A percentile compares a stretch with the other conserved stretches of the same genome.
Conservation (phyloP, 805 yeast species). For the Schwanniomyces pseudopolymorphus region DNA sequence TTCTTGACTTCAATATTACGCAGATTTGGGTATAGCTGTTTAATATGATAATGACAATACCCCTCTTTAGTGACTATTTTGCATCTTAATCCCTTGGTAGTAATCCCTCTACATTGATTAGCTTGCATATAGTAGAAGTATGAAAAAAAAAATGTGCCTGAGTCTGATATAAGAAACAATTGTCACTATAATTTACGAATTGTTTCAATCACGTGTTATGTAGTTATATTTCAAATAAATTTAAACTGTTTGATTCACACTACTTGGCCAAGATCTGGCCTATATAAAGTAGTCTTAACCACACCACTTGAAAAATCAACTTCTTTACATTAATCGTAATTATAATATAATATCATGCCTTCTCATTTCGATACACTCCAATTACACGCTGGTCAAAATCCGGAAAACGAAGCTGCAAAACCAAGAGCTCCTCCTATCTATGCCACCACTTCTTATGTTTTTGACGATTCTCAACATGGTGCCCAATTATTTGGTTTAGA, state of each 20-base stretch:
- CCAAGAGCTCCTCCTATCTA: constrained; percentile 93
- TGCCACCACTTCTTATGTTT: constrained; percentile 87
- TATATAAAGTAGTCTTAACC: no score
- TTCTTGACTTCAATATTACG: not conserved
- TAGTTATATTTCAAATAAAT: constrained; percentile 1
- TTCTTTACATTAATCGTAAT: not conserved
- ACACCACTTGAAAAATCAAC: no score
- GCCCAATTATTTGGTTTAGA: constrained; percentile 86
- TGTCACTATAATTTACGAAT: not conserved
- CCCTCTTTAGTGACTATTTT: constrained; percentile 21
- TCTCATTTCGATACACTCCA: constrained; percentile 87
- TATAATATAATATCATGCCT: constrained; percentile 30
- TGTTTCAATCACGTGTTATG: constrained; percentile 4
- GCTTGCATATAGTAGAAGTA: not conserved
- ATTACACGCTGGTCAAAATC: constrained; percentile 88
- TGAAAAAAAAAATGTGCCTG: not conserved
- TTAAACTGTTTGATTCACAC: not conserved
- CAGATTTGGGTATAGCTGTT: constrained; percentile 7
- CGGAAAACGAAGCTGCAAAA: constrained; percentile 59
- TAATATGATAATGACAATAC: constrained; percentile 36
- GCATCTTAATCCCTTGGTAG: constrained; percentile 41
- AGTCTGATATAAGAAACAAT: not conserved
- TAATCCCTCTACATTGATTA: constrained; percentile 40
- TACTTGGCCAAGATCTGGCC: not conserved
- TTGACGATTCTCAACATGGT: constrained; percentile 86